These are phyloP conservation scores for Arabidopsis arenosa DNA, from an alignment of 345 rosid genomes.

Conservation along the genomic window DNA sequence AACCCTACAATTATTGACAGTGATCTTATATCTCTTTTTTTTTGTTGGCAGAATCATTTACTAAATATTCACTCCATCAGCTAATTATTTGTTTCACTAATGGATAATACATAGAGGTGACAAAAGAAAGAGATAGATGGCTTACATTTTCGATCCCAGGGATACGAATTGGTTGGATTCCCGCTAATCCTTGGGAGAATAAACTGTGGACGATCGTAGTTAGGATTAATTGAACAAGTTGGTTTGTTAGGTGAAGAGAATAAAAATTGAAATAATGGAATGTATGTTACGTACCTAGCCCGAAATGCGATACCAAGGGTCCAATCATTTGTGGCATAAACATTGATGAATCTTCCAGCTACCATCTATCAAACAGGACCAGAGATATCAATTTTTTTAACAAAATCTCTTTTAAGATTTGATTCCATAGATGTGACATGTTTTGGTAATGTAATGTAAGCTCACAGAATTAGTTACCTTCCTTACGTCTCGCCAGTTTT, in stretches of 20 bases:
- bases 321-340: conserved; percentile 90
- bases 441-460: conserved; percentile 1
- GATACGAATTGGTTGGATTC: conserved; percentile 75
- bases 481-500: conserved; percentile 87
- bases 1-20: conserved; percentile 19
- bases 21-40: conserved; percentile 20
- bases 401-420: background rate
- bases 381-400: background rate
- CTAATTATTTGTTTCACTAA: background rate
- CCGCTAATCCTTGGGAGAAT: conserved; percentile 89
- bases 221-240: background rate
- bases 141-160: conserved; percentile 94
- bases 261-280: background rate
- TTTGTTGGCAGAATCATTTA: background rate
- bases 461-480: conserved; percentile 56
- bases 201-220: conserved; percentile 54
- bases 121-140: conserved; percentile 19
- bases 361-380: conserved; percentile 68
- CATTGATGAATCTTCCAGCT: conserved; percentile 94
- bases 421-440: background rate
- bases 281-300: conserved; percentile 66
- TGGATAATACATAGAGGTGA: background rate
- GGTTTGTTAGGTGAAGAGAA: conserved; percentile 8
- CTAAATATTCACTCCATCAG: conserved; percentile 24
- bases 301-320: conserved; percentile 96